These are phyloP conservation scores for Reticulascus tulasneorum DNA, from an alignment of 2,329 filamentous ascomycete species.

Conservation along the genomic window DNA sequence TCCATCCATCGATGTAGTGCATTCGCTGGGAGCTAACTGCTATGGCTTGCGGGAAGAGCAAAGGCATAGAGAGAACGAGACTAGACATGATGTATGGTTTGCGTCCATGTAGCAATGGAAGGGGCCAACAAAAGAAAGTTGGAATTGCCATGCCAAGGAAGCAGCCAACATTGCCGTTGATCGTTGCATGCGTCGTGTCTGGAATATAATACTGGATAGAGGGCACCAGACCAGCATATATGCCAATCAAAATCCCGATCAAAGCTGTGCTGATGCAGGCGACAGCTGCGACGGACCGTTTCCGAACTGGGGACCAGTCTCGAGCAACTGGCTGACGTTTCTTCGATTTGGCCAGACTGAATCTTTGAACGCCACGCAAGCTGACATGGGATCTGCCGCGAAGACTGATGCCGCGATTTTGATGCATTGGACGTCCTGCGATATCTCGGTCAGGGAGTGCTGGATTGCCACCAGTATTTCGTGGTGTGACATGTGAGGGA, in stretches of 20 bases:
- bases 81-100: constrained; percentile 73
- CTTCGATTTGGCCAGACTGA: constrained; percentile 51
- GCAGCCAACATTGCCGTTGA: constrained; percentile 70
- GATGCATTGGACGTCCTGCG: constrained; percentile 20
- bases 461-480: constrained; percentile 17
- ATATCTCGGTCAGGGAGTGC: constrained; percentile 20
- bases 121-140: constrained; percentile 68
- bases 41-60: constrained; percentile 73
- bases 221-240: constrained; percentile 76
- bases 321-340: constrained; percentile 64
- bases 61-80: constrained; percentile 64
- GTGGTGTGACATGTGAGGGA: constrained; percentile 1
- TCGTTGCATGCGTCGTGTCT: constrained; percentile 62
- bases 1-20: constrained; percentile 52
- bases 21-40: constrained; percentile 55
- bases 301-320: constrained; percentile 65
- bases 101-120: constrained; percentile 70
- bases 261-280: constrained; percentile 71
- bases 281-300: constrained; percentile 64
- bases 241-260: constrained; percentile 66
- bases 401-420: constrained; percentile 37
- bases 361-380: constrained; percentile 42
- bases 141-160: constrained; percentile 68
- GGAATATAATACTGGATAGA: constrained; percentile 73
- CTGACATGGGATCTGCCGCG: constrained; percentile 51